These are phyloP conservation scores for Quercus cerris DNA, from an alignment of 306 rosid species.

Conservation along the genomic window DNA sequence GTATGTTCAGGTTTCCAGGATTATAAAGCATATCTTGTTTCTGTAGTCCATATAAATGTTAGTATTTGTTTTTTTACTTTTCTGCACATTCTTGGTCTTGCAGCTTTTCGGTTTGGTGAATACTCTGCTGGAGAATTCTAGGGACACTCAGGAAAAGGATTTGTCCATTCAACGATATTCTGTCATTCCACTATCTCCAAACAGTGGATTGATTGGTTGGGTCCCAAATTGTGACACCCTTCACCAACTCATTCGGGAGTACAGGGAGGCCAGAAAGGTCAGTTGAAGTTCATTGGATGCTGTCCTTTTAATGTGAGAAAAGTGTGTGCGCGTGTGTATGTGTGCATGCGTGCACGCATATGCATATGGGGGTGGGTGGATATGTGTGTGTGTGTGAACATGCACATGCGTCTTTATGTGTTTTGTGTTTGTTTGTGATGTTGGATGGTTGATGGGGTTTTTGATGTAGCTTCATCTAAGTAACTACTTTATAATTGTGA, in stretches of 20 bases:
- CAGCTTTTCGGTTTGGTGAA: slow-evolving; percentile 98
- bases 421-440: slow-evolving; percentile 1
- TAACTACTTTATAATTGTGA: not conserved
- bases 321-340: not conserved
- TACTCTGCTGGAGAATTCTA: slow-evolving; percentile 82
- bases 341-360: not conserved
- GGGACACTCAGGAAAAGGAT: slow-evolving; percentile 84
- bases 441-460: not conserved
- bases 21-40: not conserved
- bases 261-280: slow-evolving; percentile 95
- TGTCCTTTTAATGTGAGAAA: not conserved
- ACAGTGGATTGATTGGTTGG: slow-evolving; percentile 98
- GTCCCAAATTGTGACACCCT: slow-evolving; percentile 96
- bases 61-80: slow-evolving; percentile 3
- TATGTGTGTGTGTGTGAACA: not conserved
- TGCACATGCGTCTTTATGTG: not conserved
- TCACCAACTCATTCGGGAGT: slow-evolving; percentile 85
- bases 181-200: slow-evolving; percentile 94
- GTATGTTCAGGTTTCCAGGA: slow-evolving; percentile 30
- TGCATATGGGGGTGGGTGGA: not conserved
- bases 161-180: slow-evolving; percentile 76
- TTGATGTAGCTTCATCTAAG: not conserved
- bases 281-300: slow-evolving; percentile 17
- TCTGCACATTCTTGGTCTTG: slow-evolving; percentile 15
- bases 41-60: not conserved